Evolutionary conservation across 2,329 filamentous ascomycete species (phyloP), one percentile per base, ranked within the genome.

Genomic region (Beauveria sp.): DNA sequence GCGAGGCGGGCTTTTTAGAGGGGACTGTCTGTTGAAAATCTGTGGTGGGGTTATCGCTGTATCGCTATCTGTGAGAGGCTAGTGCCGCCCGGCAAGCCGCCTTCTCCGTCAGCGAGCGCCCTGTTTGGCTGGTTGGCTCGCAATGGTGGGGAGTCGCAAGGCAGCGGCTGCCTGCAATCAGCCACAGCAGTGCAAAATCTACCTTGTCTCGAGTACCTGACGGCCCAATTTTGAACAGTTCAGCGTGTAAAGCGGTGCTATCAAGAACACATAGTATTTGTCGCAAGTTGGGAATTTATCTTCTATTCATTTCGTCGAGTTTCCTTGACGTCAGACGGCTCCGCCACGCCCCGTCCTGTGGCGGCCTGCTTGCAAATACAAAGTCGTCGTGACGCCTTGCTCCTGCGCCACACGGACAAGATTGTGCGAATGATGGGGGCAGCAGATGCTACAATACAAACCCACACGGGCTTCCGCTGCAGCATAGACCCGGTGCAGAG

Each of bases 11-110:
- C 47, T 59, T 59, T 59, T 59, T 51, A 26, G 47, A 52, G 56
- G 56, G 56, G 37, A 51, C 59, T n/a, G 34, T 26, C 7, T 50
- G 53, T 62, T 57, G 61, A 62, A 62, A 62, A 62, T 62, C 61
- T 62, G 55, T 62, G 52, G 61, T 59, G 61, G 61, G 61, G 61
- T 46, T 52, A 34, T 30, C 14, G 22, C 16, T 57, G 30, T 53
- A 59, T 53, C 48, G 48, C 48, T 53, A 54, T 47, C 57, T 59
- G 40, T 47, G 57, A 28, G 28, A 37, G 34, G 34, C 34, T 37
- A 37, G 34, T 37, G 34, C 34, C 34, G 34, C 34, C 34, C 34
- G 34, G 34, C 34, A 37, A 37, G 34, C 34, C 34, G 34, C 34
- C 34, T 37, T 37, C 24, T 26, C 44, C 22, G 44, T 47, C 30